Conservation (phyloP, 106 monocot species). For the Phalaenopsis equestris region DNA sequence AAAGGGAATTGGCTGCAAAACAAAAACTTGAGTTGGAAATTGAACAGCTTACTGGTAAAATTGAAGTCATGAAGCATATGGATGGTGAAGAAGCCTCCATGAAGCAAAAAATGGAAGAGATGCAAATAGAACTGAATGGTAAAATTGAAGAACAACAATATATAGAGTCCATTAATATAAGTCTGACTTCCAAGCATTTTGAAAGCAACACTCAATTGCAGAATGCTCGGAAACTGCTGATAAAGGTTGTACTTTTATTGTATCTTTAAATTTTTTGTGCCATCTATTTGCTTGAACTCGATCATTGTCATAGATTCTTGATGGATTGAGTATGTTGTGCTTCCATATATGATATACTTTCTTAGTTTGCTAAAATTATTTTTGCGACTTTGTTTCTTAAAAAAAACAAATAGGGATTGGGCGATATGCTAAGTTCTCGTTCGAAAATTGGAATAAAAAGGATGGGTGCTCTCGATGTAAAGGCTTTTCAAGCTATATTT, state of each 20-base stretch:
- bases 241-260: neutral
- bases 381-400: too few species aligned
- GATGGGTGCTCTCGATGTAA: slow-evolving; percentile 61
- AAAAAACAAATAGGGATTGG: neutral
- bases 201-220: slow-evolving; percentile 1
- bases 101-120: slow-evolving; percentile 38
- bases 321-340: too few species aligned
- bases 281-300: neutral
- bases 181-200: neutral
- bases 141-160: slow-evolving; percentile 5
- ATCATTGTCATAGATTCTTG: too few species aligned
- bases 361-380: too few species aligned
- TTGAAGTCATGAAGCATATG: slow-evolving; percentile 65
- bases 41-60: slow-evolving; percentile 57
- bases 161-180: neutral
- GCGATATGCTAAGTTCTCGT: slow-evolving; percentile 11
- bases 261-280: neutral
- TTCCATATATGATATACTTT: neutral
- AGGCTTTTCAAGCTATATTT: slow-evolving; percentile 33
- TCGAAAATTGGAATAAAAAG: slow-evolving; percentile 42
- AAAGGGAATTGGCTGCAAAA: slow-evolving; percentile 70
- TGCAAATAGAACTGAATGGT: slow-evolving; percentile 32
- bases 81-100: slow-evolving; percentile 31
- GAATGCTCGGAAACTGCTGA: neutral
- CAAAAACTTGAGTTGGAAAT: slow-evolving; percentile 80